Conservation (phyloP, 2,329 filamentous ascomycete species). For the Dactylonectria estremocensis region DNA sequence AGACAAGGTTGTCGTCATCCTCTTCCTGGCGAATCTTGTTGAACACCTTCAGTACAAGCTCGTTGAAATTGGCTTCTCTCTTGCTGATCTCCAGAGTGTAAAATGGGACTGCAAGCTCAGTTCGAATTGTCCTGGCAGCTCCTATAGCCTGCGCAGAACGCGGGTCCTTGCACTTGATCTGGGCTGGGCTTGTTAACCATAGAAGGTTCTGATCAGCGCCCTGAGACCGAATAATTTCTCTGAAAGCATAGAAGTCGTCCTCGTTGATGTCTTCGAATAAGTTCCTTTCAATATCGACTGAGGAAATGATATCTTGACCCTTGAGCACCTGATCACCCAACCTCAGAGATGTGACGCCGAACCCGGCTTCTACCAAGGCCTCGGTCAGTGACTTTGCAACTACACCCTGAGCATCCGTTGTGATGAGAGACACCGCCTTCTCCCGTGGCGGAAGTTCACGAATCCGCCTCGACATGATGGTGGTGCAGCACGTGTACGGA, state of each 20-base stretch:
- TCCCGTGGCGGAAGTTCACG: no score
- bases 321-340: constrained; percentile 47
- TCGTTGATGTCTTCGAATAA: constrained; percentile 47
- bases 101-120: constrained; percentile 48
- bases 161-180: constrained; percentile 48
- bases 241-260: constrained; percentile 33
- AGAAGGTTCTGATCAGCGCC: constrained; percentile 40
- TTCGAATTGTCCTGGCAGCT: constrained; percentile 47
- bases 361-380: no score
- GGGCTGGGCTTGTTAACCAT: constrained; percentile 52
- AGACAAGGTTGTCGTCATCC: no score
- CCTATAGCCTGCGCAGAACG: constrained; percentile 50
- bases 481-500: no score
- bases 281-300: constrained; percentile 46
- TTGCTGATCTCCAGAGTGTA: constrained; percentile 51
- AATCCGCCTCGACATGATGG: no score
- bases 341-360: constrained; percentile 42
- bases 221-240: constrained; percentile 20
- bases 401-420: no score
- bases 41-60: no score
- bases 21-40: no score
- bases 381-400: no score
- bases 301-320: constrained; percentile 47
- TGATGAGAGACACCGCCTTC: no score
- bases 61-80: no score